Percentiles rank a stretch among this genome's conserved stretches.
Conservation (phyloP, 805 yeast species). For the Yamadazyma phyllophila region DNA sequence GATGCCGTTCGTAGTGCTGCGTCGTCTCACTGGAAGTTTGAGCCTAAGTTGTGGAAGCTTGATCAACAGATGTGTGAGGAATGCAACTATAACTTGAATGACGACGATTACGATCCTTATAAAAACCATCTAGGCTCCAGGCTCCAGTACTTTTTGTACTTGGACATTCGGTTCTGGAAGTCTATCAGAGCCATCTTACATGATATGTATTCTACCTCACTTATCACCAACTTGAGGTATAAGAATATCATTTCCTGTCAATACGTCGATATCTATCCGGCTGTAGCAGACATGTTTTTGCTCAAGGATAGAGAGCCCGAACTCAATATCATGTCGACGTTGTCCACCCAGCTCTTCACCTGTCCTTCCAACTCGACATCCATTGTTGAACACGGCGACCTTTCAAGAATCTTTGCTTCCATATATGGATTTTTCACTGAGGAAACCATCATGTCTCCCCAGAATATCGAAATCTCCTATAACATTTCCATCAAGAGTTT, state of each 20-base stretch:
- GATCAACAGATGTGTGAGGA: constrained; percentile 40
- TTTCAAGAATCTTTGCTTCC: constrained; percentile 59
- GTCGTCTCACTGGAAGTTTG: constrained; percentile 38
- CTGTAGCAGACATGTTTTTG: constrained; percentile 66
- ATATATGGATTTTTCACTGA: constrained; percentile 62
- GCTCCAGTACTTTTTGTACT: constrained; percentile 56
- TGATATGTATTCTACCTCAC: constrained; percentile 60
- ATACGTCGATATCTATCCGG: constrained; percentile 81
- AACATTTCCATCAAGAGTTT: constrained; percentile 44
- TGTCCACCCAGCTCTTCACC: constrained; percentile 85
- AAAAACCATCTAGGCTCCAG: constrained; percentile 47
- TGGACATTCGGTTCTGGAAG: constrained; percentile 75
- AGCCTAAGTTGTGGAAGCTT: constrained; percentile 47
- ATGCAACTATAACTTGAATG: constrained; percentile 44
- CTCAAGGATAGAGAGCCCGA: constrained; percentile 87
- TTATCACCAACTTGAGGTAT: constrained; percentile 58
- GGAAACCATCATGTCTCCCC: constrained; percentile 47
- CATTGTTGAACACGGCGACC: constrained; percentile 61
- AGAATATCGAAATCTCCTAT: constrained; percentile 36
- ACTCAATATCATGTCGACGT: constrained; percentile 63
- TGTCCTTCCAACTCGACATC: constrained; percentile 77
- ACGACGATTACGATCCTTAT: constrained; percentile 24
- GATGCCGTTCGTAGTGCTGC: constrained; percentile 7
- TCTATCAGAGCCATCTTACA: constrained; percentile 54
- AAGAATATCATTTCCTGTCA: constrained; percentile 67